A percentile compares a stretch with the other conserved stretches of the same genome.
Evolutionary conservation across 2,329 filamentous ascomycete species (phyloP).

Genomic region (Pseudofabraea citricarpa): DNA sequence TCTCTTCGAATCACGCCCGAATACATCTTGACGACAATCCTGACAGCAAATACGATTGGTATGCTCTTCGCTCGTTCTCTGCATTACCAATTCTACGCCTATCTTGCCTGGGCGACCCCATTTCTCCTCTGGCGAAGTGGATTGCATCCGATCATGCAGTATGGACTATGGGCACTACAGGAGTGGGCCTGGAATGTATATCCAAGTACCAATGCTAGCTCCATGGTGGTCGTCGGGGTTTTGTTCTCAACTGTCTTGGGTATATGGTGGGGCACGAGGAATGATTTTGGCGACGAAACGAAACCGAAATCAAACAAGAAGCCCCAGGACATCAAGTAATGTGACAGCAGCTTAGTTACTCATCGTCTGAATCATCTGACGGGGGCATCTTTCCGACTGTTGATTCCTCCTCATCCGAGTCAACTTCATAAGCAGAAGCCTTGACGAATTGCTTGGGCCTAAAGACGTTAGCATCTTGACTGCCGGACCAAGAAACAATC

Average conservation of each 20-base stretch:
- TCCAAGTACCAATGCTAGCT: conserved; percentile 62
- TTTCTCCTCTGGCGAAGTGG: conserved; percentile 65
- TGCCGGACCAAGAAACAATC: not conserved
- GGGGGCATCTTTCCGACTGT: conserved; percentile 82
- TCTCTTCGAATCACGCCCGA: conserved; percentile 47
- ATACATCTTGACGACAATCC: conserved; percentile 57
- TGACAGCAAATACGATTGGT: conserved; percentile 61
- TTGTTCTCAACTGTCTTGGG: conserved; percentile 58
- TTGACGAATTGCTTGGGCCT: conserved; percentile 81
- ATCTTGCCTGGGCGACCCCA: conserved; percentile 68
- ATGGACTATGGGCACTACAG: conserved; percentile 57
- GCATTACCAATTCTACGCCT: conserved; percentile 74
- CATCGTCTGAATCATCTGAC: conserved; percentile 70
- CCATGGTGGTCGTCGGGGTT: conserved; percentile 62
- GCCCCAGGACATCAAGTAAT: conserved; percentile 7
- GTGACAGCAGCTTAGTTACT: conserved; percentile 22
- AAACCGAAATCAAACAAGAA: conserved; percentile 14
- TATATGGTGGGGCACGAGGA: conserved; percentile 31
- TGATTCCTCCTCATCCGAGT: conserved; percentile 71
- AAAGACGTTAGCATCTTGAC: too few species aligned
- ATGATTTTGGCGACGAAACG: conserved; percentile 19
- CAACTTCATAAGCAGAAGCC: conserved; percentile 52
- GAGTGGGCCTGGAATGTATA: conserved; percentile 74
- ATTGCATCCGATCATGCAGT: conserved; percentile 53
- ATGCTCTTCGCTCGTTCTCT: conserved; percentile 66